Evolutionary conservation across 169 alveolate species (phyloP).

Genomic region (Cryptosporidium bovis): DNA sequence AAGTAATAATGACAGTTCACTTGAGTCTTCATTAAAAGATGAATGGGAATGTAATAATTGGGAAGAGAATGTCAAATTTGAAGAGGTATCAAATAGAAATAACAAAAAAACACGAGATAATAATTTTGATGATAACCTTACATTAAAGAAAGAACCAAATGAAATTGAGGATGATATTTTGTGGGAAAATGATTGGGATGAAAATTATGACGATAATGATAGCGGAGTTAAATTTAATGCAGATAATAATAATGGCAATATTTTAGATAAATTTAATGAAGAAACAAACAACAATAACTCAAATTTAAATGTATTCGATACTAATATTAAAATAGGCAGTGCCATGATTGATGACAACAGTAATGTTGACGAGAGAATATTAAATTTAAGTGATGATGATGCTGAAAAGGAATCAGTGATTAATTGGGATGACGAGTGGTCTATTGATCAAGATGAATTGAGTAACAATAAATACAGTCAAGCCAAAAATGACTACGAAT

Average conservation of each 20-base stretch:
- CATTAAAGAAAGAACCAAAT: too few species aligned
- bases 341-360: constrained; percentile 10
- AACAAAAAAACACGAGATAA: too few species aligned
- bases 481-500: not conserved
- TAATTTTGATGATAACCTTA: too few species aligned
- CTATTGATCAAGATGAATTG: constrained; percentile 1
- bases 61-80: too few species aligned
- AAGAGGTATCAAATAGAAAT: too few species aligned
- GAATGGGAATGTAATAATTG: constrained; percentile 28
- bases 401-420: not conserved
- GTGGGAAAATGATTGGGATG: too few species aligned
- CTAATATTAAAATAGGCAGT: not conserved
- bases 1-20: not conserved
- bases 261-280: not conserved
- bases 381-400: not conserved
- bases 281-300: not conserved
- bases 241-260: not conserved
- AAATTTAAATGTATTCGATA: constrained; percentile 1
- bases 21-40: constrained; percentile 27
- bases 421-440: constrained; percentile 40
- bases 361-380: not conserved
- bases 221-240: too few species aligned
- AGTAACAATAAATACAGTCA: not conserved
- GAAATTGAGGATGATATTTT: too few species aligned
- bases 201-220: too few species aligned